Conservation (phyloP, 345 rosid genomes). For the Eucalyptus marginata region DNA sequence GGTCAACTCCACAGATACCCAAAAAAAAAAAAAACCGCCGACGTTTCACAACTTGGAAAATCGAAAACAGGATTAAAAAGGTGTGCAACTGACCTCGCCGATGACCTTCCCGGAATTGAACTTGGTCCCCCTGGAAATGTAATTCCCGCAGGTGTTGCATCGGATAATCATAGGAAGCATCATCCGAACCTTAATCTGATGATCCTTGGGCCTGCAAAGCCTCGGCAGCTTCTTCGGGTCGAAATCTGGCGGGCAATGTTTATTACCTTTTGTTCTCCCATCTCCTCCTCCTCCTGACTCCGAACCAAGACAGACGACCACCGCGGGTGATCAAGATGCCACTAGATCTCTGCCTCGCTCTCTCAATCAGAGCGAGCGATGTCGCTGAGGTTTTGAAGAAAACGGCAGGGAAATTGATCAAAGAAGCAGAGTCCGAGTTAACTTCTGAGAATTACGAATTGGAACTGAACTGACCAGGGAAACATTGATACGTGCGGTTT, state of each 20-base stretch:
- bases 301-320: background rate
- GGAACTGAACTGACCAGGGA: background rate
- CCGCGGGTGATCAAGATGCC: background rate
- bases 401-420: background rate
- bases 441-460: background rate
- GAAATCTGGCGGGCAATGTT: constrained; percentile 89
- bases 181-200: constrained; percentile 83
- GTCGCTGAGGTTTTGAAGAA: background rate
- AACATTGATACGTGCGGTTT: too few relatives aligned
- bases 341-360: too few relatives aligned
- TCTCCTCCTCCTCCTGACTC: background rate
- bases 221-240: constrained; percentile 76
- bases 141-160: constrained; percentile 74
- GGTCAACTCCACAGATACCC: background rate
- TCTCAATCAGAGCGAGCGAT: background rate
- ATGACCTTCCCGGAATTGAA: constrained; percentile 81
- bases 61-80: background rate
- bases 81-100: constrained; percentile 42
- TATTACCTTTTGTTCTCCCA: constrained; percentile 92
- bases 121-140: constrained; percentile 76
- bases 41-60: background rate
- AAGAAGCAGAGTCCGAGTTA: background rate
- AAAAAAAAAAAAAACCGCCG: too few relatives aligned
- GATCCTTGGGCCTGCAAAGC: constrained; percentile 57
- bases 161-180: constrained; percentile 95